Base-by-base conservation (phyloP, 1,284 basidiomycete species). In the Ustilago vetiveriae region DNA sequence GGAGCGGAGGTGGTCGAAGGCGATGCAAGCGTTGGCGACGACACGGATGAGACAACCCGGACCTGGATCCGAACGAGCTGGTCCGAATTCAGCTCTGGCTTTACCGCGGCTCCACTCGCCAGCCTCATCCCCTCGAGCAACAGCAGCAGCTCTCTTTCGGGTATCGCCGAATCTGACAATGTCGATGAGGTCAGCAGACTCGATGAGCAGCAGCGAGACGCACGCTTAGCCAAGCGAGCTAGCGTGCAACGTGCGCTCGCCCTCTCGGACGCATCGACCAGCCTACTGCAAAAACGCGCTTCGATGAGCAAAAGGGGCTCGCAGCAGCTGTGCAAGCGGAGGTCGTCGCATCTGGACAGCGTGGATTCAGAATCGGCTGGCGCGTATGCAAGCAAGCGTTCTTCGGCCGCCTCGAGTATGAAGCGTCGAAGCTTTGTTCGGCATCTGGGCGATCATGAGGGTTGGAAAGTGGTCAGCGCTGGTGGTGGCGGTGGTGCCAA, bases 181-280 rank as follows among this genome's bases (percentile, higher is more conserved):
- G 38, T 9, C 6, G 42, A 48, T 7, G 16, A 21, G 14, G 39
- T 23, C 2, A 10, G 23, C 13, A 33, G 38, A 2, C 17, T 46
- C 7, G 44, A 32, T 2, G 46, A 50, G 30, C 27, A 40, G n/a
- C 36, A 21, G 8, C 36, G 17, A 6, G 19, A 27, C 4, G 32
- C 33, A 2, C 32, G 38, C n/a, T 13, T 32, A 1, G 48, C 47
- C 0, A 36, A 52, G 22, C 52, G 65, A 10, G 49, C 50, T 4
- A 64, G 64, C 32, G 53, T 72, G 0, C 69, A 68, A 21, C 48
- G 69, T 4, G 49, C 59, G 2, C 44, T 69, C 3, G 65, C 65
- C 4, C 33, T 67, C 0, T 49, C 52, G 2, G 57, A 71, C 6
- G 62, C 14, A 9, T 19, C 36, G 1, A 19, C 16, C 9, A 11